These are phyloP conservation scores for Tuctoria greenei DNA, from an alignment of 176 grass and related monocot genomes.

Conservation along the genomic window DNA sequence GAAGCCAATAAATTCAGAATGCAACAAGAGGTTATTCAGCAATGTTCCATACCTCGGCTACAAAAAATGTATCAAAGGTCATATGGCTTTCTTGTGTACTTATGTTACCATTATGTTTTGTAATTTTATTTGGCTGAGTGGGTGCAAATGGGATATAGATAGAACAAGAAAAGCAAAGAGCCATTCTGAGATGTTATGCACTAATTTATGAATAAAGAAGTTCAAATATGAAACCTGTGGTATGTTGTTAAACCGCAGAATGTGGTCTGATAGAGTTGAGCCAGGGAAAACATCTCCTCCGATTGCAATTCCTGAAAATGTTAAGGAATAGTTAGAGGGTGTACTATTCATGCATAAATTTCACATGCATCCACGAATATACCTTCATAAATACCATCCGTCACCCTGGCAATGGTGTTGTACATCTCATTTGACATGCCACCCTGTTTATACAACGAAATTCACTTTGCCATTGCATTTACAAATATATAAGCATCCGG, in stretches of 20 bases:
- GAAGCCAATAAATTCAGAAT: slow-evolving; percentile 28
- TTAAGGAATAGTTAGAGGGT: slow-evolving; percentile 12
- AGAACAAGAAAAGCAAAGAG: neutral
- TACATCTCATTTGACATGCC: slow-evolving; percentile 99
- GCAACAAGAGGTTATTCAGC: slow-evolving; percentile 6
- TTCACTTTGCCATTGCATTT: slow-evolving; percentile 4
- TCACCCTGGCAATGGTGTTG: slow-evolving; percentile 95
- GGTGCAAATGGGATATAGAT: neutral
- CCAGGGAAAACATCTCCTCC: slow-evolving; percentile 98
- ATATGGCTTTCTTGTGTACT: slow-evolving; percentile 13
- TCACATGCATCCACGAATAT: slow-evolving; percentile 20
- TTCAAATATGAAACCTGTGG: slow-evolving; percentile 62
- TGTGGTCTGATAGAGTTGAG: slow-evolving; percentile 94
- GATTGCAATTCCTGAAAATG: slow-evolving; percentile 85
- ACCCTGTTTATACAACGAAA: slow-evolving; percentile 58
- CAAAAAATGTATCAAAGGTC: slow-evolving; percentile 14
- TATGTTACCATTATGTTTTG: slow-evolving; percentile 7
- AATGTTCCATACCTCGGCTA: slow-evolving; percentile 22
- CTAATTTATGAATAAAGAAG: slow-evolving; percentile 21
- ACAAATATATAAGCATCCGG: neutral
- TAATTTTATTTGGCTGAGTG: neutral
- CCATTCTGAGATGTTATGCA: neutral
- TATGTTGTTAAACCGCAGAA: slow-evolving; percentile 96
- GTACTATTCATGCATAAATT: neutral
- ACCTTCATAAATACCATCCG: slow-evolving; percentile 99